Base-by-base conservation (phyloP, 129 eudicot species). In the Chrysanthemum lavandulifolium region DNA sequence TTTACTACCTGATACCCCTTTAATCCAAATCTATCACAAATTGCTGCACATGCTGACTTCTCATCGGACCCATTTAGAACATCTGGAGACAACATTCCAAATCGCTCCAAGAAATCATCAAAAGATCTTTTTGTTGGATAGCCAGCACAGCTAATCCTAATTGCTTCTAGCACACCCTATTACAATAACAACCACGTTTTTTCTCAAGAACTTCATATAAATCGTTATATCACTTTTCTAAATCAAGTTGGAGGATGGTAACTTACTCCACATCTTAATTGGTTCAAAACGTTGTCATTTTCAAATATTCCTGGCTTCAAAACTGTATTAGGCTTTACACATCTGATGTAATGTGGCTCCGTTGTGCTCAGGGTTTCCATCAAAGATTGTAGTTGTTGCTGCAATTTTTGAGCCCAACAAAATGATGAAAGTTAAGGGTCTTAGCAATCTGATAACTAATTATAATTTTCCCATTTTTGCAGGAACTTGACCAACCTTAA, bases 351-450 rank as follows among this genome's bases (percentile, higher is more conserved):
- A 86, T 90, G 99, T 83, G 97, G 99, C 84, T 94, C 99, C 64
- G 99, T 94, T 78, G 97, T 91, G 92, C 87, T 94, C 74, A 94
- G 63, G 65, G 99, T 94, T 82, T 94, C 97, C 99, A 94, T 94
- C 73, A 94, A 66, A 52, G 97, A 80, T 90, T 94, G 99, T 60
- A 94, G 71, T 88, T 90, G 99, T 88, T 90, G 96, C 99, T 94
- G 99, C 63, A 70, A 81, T 67, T 72, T 69, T 60, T 10, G 55
- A 73, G 47, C 47, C 7, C 63, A 45, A 65, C 29, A 50, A 36
- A 7, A 60, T 40, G 31, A 73, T 27, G 45, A 25, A 19, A 27
- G 18, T 33, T 76, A 49, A 65, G 62, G 16, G 13, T 45, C 29
- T 67, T 69, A 56, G 43, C 33, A 52, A 31, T 11, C 36, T 40